Base-by-base conservation (phyloP, 495 filamentous ascomycete species). In the Aspergillus taichungensis region DNA sequence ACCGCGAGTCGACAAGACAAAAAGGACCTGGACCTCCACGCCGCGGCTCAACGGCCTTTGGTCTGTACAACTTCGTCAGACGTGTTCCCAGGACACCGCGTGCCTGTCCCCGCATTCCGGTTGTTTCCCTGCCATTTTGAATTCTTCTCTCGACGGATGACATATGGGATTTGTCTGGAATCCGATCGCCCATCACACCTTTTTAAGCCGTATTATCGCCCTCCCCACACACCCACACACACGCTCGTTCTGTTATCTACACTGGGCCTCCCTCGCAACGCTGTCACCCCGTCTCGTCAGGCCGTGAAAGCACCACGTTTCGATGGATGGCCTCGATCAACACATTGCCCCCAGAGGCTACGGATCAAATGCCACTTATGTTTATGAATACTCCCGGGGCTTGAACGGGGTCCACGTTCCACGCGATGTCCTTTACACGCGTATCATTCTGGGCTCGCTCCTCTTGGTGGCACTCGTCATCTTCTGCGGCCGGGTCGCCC, bases 401-500 rank as follows among this genome's bases (percentile, higher is more conserved):
- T 34, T 74, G 14, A 50, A 37, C 13, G 70, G 70, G 18, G 70
- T 74, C 40, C 54, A 74, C 34, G 60, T 74, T 10, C 63, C 67
- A 13, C 61, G 61, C 39, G 70, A 74, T 60, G 57, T 61, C 13
- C 50, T 74, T 6, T 57, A 72, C 37, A 61, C 66, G 6, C 62
- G 59, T 13, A 59, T 69, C 14, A 66, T 76, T 47, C 69, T 70
- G 61, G 32, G 59, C 5, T 72, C 72, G 2, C 62, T 84, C 29
- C 54, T 68, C 5, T 48, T 56, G 5, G 54, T 84, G 8, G 73
- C 72, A 31, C 55, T 77, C n/a, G 43, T 68, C 8, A 57, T 82
- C 24, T 70, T 86, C 32, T 57, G 73, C 37, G 73, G 75, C 40
- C 72, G 82, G 34, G 55, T 83, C 9, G 66, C 76, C 11, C 70